These are phyloP conservation scores for Nitzschia inconspicua DNA, from an alignment of 108 stramenopile genomes.

Conservation along the genomic window DNA sequence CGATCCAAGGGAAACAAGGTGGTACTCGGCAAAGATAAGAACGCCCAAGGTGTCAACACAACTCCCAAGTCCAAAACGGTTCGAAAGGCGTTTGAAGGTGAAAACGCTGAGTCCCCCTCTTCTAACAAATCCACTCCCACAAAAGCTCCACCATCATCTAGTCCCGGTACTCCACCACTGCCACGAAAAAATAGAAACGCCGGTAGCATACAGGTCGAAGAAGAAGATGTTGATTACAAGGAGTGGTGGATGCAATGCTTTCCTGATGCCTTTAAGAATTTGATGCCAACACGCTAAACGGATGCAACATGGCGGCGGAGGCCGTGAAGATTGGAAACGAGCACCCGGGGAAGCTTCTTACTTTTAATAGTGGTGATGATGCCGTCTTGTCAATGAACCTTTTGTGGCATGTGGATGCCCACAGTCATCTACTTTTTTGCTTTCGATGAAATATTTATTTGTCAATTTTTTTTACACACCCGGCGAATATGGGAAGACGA, in stretches of 20 bases:
- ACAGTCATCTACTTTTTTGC: too few relatives aligned
- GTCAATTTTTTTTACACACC: too few relatives aligned
- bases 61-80: not conserved
- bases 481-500: too few relatives aligned
- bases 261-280: conserved; percentile 26
- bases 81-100: not conserved
- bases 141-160: conserved; percentile 16
- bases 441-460: too few relatives aligned
- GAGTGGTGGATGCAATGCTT: conserved; percentile 50
- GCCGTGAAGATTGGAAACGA: conserved; percentile 15
- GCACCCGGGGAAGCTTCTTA: too few relatives aligned
- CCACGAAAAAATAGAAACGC: conserved; percentile 14
- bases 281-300: conserved; percentile 38
- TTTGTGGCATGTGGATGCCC: too few relatives aligned
- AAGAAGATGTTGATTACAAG: conserved; percentile 35
- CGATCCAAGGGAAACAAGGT: conserved; percentile 23
- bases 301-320: not conserved
- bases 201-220: conserved; percentile 9
- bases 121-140: conserved; percentile 25
- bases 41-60: not conserved
- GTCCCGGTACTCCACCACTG: conserved; percentile 15
- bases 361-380: too few relatives aligned
- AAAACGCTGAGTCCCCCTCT: conserved; percentile 12
- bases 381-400: too few relatives aligned
- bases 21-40: conserved; percentile 12